Percentiles rank a stretch among this genome's conserved stretches.
phyloP scores from a whole-genome alignment of 768 basidiomycete species.

The Tremella mesenterica region DNA sequence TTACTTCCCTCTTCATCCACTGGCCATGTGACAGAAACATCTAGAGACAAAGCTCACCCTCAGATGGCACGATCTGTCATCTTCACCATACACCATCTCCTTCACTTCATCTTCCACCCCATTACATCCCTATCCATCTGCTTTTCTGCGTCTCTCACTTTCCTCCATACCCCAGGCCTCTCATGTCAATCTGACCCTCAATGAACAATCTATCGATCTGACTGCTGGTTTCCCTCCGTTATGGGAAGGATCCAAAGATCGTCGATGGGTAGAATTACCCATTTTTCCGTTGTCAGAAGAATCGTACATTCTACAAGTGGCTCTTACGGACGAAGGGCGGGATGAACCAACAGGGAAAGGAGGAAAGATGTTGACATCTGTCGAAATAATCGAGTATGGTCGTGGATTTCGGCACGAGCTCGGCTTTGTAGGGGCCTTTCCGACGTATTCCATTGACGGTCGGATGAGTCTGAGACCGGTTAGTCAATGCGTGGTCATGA shows the following conservation, averaged over 20 bases:
- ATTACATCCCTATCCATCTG: conserved; percentile 24
- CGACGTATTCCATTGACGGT: conserved; percentile 30
- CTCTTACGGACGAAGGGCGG: conserved; percentile 21
- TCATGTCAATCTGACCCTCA: conserved; percentile 24
- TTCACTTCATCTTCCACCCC: conserved; percentile 22
- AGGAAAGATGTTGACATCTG: conserved; percentile 39
- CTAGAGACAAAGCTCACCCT: too few species aligned
- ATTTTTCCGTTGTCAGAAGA: conserved; percentile 4
- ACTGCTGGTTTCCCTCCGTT: conserved; percentile 9
- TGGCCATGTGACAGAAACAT: not conserved
- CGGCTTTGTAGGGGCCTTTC: conserved; percentile 37
- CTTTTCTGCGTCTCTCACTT: conserved; percentile 32
- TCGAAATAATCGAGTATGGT: conserved; percentile 41
- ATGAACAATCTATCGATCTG: conserved; percentile 13
- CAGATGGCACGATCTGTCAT: conserved; percentile 36
- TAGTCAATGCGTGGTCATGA: not conserved
- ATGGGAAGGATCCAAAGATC: conserved; percentile 30
- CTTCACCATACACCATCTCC: conserved; percentile 10
- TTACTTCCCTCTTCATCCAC: not conserved
- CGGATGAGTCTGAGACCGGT: conserved; percentile 33
- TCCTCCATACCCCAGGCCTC: conserved; percentile 35
- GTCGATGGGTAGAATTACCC: conserved; percentile 35
- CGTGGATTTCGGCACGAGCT: conserved; percentile 26
- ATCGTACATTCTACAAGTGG: conserved; percentile 10
- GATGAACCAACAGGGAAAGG: conserved; percentile 26